A percentile compares a stretch with the other conserved stretches of the same genome.
Conservation (phyloP, 106 monocot genomes). For the Platanthera zijinensis region DNA sequence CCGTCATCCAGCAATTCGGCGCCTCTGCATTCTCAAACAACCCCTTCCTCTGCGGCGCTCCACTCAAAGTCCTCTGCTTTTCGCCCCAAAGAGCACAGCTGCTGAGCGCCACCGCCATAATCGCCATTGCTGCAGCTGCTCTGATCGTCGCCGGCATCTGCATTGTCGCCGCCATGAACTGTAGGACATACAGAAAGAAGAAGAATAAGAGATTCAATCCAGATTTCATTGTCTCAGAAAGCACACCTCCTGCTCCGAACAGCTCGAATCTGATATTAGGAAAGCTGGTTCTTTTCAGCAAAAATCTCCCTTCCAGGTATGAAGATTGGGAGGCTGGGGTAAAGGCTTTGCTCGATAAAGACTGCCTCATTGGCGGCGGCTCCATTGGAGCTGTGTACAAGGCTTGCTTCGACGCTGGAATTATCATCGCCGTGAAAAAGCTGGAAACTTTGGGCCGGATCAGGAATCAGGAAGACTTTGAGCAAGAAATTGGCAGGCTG, state of each 20-base stretch:
- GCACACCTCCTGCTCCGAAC: slow-evolving; percentile 33
- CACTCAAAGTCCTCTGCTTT: slow-evolving; percentile 39
- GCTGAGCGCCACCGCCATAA: slow-evolving; percentile 51
- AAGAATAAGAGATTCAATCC: slow-evolving; percentile 28
- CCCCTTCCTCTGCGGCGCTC: slow-evolving; percentile 68
- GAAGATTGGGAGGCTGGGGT: slow-evolving; percentile 92
- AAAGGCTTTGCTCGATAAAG: slow-evolving; percentile 82
- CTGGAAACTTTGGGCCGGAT: slow-evolving; percentile 74
- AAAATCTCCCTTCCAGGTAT: slow-evolving; percentile 73
- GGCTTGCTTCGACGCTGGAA: slow-evolving; percentile 56
- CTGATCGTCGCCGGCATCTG: slow-evolving; percentile 69
- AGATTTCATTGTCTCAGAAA: slow-evolving; percentile 52
- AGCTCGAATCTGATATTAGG: slow-evolving; percentile 60
- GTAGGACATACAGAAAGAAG: slow-evolving; percentile 36
- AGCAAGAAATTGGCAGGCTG: slow-evolving; percentile 71
- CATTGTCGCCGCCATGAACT: slow-evolving; percentile 50
- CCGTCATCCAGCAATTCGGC: slow-evolving; percentile 47
- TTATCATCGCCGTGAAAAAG: slow-evolving; percentile 84
- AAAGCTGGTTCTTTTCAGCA: slow-evolving; percentile 95
- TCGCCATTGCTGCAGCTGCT: slow-evolving; percentile 59
- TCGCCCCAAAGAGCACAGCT: slow-evolving; percentile 12
- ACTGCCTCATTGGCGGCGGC: slow-evolving; percentile 66
- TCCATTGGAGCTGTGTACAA: slow-evolving; percentile 82
- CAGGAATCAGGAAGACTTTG: slow-evolving; percentile 87
- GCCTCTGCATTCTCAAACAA: slow-evolving; percentile 51